Evolutionary conservation across 2,329 filamentous ascomycete species (phyloP), one percentile per base, ranked within the genome.

Genomic region (Penicillium sp.): DNA sequence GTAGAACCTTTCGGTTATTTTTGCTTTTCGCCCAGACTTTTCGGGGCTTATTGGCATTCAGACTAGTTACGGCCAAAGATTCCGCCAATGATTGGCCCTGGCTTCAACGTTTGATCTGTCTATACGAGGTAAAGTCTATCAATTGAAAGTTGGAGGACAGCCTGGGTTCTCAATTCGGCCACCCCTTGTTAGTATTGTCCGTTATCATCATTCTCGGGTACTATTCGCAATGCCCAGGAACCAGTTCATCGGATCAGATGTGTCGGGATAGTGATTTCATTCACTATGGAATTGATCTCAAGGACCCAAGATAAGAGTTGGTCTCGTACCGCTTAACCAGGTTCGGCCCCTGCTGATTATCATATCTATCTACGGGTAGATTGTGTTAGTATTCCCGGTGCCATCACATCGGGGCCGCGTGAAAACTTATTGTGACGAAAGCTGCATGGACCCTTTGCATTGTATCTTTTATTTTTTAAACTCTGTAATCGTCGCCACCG

Each of bases 181-280:
- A 31, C 12, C 9, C n/a, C 14, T 15, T 14, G 29, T 0, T 14
- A 3, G 15, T 4, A 6, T 31, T 31, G 29, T 15, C 12, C 29
- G 33, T 18, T 18, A 37, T 22, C 41, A 35, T 55, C 27, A 50
- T 29, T n/a, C 18, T 20, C 22, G 29, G 1, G 14, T 31, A 31
- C 29, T 31, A 15, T 46, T n/a, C n/a, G n/a, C n/a, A n/a, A 31
- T 46, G 40, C 50, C 56, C 54, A 52, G n/a, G 45, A 55, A 37
- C 57, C 52, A 6, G 51, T 54, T 55, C 49, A 56, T 54, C 42
- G 53, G 58, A 51, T 54, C 29, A 8, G 20, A n/a, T 7, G 12
- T 46, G 18, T 26, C 14, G 29, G n/a, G 18, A 8, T 4, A 22
- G 23, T 22, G 20, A 25, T 15, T 4, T 14, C 18, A 31, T 42